A percentile compares a stretch with the other conserved stretches of the same genome.
phyloP scores from a whole-genome alignment of 148 eudicot genomes.

The Euryodendron excelsum region DNA sequence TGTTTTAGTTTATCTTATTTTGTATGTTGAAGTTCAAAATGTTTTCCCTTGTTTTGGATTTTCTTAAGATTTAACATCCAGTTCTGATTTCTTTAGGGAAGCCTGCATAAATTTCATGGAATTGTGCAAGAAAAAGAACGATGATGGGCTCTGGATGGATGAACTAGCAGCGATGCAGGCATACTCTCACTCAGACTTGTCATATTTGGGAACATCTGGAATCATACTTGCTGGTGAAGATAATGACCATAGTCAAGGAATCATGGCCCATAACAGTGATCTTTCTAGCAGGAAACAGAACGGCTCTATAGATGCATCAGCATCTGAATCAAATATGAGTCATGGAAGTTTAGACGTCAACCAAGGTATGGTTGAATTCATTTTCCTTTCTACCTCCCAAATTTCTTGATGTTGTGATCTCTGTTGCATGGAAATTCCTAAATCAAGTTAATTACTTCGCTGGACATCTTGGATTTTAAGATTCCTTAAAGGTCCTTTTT shows the following conservation, averaged over 20 bases:
- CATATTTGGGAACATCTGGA: constrained; percentile 64
- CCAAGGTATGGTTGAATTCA: constrained; percentile 36
- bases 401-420: neutral
- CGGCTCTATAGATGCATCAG: constrained; percentile 37
- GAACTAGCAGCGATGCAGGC: constrained; percentile 91
- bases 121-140: constrained; percentile 67
- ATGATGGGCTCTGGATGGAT: constrained; percentile 76
- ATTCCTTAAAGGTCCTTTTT: neutral
- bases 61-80: constrained; percentile 10
- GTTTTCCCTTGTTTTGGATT: constrained; percentile 1
- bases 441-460: neutral
- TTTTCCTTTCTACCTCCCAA: neutral
- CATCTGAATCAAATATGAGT: constrained; percentile 48
- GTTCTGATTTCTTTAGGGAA: constrained; percentile 46
- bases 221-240: constrained; percentile 57
- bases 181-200: constrained; percentile 44
- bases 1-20: neutral
- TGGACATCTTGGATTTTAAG: neutral
- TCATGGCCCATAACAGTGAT: constrained; percentile 10
- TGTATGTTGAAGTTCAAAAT: neutral
- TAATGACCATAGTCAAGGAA: constrained; percentile 36
- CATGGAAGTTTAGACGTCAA: constrained; percentile 48
- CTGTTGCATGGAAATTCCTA: too few relatives aligned
- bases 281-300: constrained; percentile 28
- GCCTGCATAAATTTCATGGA: constrained; percentile 76